Conservation (phyloP, 2,329 filamentous ascomycete species). For the Leptographium procerum region DNA sequence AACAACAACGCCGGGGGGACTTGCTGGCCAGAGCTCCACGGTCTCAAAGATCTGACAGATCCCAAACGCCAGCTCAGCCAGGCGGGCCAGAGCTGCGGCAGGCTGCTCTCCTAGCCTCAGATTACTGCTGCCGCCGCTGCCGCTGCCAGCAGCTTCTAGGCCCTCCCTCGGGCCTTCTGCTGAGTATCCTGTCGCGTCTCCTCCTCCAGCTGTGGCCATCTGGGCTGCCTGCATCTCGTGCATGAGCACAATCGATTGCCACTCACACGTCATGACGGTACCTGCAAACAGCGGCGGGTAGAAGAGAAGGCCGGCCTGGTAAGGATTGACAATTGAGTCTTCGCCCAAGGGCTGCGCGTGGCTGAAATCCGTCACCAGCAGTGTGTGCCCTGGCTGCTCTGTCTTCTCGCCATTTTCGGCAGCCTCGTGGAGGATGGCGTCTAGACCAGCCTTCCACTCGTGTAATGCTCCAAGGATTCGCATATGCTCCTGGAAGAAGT, state of each 20-base stretch:
- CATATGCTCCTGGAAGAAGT: constrained; percentile 53
- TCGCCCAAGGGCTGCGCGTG: constrained; percentile 38
- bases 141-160: background rate
- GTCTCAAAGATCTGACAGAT: constrained; percentile 73
- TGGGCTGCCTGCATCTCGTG: constrained; percentile 59
- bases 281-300: constrained; percentile 59
- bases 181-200: background rate
- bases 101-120: background rate
- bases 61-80: constrained; percentile 49
- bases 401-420: background rate
- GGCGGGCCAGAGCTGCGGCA: constrained; percentile 27
- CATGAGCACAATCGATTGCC: constrained; percentile 69
- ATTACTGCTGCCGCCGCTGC: background rate
- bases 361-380: constrained; percentile 47
- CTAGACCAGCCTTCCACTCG: constrained; percentile 37
- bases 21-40: constrained; percentile 58
- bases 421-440: constrained; percentile 6
- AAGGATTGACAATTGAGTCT: constrained; percentile 64
- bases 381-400: background rate
- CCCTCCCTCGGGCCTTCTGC: background rate
- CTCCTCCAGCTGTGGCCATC: constrained; percentile 13
- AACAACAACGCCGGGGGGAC: constrained; percentile 59
- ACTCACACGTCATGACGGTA: constrained; percentile 66
- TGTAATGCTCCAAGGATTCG: constrained; percentile 34
- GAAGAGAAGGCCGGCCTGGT: constrained; percentile 57